phyloP scores from a whole-genome alignment of 768 basidiomycete species.

The Suillus ampliporus region DNA sequence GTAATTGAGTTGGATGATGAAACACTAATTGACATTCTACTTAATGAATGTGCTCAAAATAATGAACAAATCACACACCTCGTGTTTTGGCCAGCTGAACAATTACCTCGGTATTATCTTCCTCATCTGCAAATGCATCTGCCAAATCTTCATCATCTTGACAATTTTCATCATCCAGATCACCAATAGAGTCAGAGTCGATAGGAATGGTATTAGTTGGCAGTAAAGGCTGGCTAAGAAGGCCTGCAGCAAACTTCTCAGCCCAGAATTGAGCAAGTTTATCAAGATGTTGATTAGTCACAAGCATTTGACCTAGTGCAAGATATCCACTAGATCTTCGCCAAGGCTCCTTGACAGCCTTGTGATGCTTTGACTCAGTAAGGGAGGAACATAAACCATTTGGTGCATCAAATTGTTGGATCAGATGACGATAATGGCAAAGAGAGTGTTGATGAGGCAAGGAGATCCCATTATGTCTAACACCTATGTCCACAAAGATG shows the following conservation, averaged over 20 bases:
- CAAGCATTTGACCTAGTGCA: slow-evolving; percentile 28
- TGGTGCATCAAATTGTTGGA: slow-evolving; percentile 35
- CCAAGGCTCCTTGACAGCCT: slow-evolving; percentile 42
- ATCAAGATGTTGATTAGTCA: slow-evolving; percentile 7
- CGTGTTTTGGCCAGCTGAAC: slow-evolving; percentile 2
- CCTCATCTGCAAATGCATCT: slow-evolving; percentile 4
- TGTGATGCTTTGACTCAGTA: slow-evolving; percentile 41
- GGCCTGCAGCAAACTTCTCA: slow-evolving; percentile 6
- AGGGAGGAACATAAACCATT: slow-evolving; percentile 44
- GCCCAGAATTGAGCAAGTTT: slow-evolving; percentile 9
- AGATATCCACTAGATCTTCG: slow-evolving; percentile 31
- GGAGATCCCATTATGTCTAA: slow-evolving; percentile 17
- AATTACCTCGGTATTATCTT: slow-evolving; percentile 1
- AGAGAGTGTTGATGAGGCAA: slow-evolving; percentile 40
- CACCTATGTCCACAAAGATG: slow-evolving; percentile 19
- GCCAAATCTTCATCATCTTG: slow-evolving; percentile 1
- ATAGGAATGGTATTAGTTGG: background rate
- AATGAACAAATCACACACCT: background rate
- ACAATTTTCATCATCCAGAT: background rate
- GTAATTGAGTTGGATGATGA: background rate
- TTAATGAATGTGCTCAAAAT: background rate
- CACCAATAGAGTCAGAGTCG: background rate
- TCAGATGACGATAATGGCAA: slow-evolving; percentile 31
- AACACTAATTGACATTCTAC: background rate
- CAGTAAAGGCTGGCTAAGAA: slow-evolving; percentile 6